A percentile compares a stretch with the other conserved stretches of the same genome.
Conservation (phyloP, 2,329 filamentous ascomycete genomes). For the Fusarium decemcellulare region DNA sequence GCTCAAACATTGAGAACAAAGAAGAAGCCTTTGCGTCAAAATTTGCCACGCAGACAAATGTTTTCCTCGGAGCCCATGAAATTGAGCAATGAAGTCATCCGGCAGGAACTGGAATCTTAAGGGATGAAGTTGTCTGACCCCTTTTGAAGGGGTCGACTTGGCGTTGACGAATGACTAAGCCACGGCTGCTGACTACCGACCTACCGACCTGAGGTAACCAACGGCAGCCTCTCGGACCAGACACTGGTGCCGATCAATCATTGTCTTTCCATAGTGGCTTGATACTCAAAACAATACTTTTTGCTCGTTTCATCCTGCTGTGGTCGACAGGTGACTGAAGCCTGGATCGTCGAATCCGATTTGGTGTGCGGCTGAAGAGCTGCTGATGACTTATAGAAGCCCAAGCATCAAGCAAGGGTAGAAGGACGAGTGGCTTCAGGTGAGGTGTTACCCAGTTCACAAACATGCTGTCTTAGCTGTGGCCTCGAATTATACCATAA, state of each 20-base stretch:
- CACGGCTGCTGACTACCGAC: background rate
- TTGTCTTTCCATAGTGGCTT: background rate
- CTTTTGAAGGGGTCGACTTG: slow-evolving; percentile 35
- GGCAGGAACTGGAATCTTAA: slow-evolving; percentile 43
- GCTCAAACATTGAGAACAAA: slow-evolving; percentile 8
- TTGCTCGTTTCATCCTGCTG: slow-evolving; percentile 2
- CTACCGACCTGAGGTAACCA: no score
- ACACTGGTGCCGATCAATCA: slow-evolving; percentile 5
- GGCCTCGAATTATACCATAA: background rate
- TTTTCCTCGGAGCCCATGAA: slow-evolving; percentile 8
- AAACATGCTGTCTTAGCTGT: no score
- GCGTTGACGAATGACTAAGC: slow-evolving; percentile 39
- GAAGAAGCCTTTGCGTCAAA: background rate
- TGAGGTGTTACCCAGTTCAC: no score
- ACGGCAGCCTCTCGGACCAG: no score
- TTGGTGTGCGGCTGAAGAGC: background rate
- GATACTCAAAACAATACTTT: background rate
- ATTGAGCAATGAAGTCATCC: slow-evolving; percentile 30
- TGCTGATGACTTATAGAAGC: background rate
- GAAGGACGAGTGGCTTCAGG: no score
- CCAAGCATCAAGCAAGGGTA: no score
- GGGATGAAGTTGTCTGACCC: slow-evolving; percentile 43
- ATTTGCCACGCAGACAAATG: background rate
- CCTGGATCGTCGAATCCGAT: background rate
- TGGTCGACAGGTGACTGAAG: background rate